These are phyloP conservation scores for Debaryomyces udenii DNA, from an alignment of 1,139 yeast genomes.

Conservation along the genomic window DNA sequence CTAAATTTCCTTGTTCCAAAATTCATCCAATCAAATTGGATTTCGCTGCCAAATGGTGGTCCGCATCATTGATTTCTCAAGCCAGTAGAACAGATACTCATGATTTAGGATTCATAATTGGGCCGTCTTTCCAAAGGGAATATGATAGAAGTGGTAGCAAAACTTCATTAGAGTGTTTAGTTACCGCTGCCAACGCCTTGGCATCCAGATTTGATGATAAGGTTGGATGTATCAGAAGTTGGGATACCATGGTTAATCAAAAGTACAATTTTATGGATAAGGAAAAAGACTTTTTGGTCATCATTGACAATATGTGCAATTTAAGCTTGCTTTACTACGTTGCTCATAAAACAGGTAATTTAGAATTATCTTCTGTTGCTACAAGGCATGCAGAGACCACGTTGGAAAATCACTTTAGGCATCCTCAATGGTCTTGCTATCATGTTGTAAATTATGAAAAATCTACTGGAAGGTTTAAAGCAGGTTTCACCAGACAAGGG, in stretches of 20 bases:
- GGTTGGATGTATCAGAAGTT: slow-evolving; percentile 27
- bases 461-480: slow-evolving; percentile 21
- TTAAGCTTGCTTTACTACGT: slow-evolving; percentile 28
- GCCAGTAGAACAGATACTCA: slow-evolving; percentile 28
- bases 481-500: slow-evolving; percentile 28
- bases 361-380: slow-evolving; percentile 25
- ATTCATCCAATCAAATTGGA: slow-evolving; percentile 19
- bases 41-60: slow-evolving; percentile 25
- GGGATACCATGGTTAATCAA: slow-evolving; percentile 21
- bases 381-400: slow-evolving; percentile 30
- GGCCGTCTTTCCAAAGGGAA: slow-evolving; percentile 27
- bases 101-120: slow-evolving; percentile 29
- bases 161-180: slow-evolving; percentile 21
- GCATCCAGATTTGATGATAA: slow-evolving; percentile 23
- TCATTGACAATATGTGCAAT: slow-evolving; percentile 34
- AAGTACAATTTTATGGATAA: slow-evolving; percentile 16
- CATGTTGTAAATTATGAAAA: slow-evolving; percentile 27
- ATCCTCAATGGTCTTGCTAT: slow-evolving; percentile 25
- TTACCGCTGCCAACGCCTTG: slow-evolving; percentile 26
- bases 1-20: slow-evolving; percentile 11
- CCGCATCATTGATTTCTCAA: slow-evolving; percentile 20
- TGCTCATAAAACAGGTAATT: slow-evolving; percentile 26
- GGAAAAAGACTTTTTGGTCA: slow-evolving; percentile 29
- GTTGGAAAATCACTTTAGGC: slow-evolving; percentile 26
- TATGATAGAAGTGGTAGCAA: slow-evolving; percentile 19